phyloP scores from a whole-genome alignment of 1,139 yeast species.

The Suzukiozyma palmioleophila region DNA sequence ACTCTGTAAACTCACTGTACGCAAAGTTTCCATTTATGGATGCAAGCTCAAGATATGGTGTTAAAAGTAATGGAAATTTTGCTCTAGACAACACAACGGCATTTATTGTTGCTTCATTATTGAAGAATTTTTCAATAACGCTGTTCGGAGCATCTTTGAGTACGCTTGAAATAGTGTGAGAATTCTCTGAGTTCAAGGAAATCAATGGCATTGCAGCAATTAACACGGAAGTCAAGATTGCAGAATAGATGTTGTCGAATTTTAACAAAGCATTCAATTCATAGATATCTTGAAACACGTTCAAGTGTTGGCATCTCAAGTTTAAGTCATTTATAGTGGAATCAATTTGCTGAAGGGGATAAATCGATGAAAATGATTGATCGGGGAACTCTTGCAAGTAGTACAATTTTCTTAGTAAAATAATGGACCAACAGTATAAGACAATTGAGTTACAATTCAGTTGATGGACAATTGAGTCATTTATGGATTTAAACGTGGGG shows the following conservation, averaged over 20 bases:
- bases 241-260: slow-evolving; percentile 52
- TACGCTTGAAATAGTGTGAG: slow-evolving; percentile 48
- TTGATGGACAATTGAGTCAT: slow-evolving; percentile 27
- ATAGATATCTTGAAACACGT: slow-evolving; percentile 44
- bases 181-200: slow-evolving; percentile 51
- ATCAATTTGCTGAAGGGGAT: slow-evolving; percentile 12
- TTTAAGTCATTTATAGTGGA: slow-evolving; percentile 32
- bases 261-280: slow-evolving; percentile 40
- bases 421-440: slow-evolving; percentile 68
- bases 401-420: slow-evolving; percentile 52
- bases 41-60: slow-evolving; percentile 59
- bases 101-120: slow-evolving; percentile 48
- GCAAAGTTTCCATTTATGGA: slow-evolving; percentile 67
- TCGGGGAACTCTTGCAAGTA: slow-evolving; percentile 36
- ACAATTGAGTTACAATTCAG: slow-evolving; percentile 43
- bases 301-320: slow-evolving; percentile 37
- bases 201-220: slow-evolving; percentile 61
- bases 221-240: slow-evolving; percentile 56
- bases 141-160: slow-evolving; percentile 52
- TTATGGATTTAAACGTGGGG: slow-evolving; percentile 35
- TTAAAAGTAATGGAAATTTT: slow-evolving; percentile 67
- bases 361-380: slow-evolving; percentile 12
- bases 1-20: slow-evolving; percentile 51
- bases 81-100: slow-evolving; percentile 61
- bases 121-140: slow-evolving; percentile 56